Conservation (phyloP, 2,329 filamentous ascomycete species). For the Chaetomiaceae sp. region DNA sequence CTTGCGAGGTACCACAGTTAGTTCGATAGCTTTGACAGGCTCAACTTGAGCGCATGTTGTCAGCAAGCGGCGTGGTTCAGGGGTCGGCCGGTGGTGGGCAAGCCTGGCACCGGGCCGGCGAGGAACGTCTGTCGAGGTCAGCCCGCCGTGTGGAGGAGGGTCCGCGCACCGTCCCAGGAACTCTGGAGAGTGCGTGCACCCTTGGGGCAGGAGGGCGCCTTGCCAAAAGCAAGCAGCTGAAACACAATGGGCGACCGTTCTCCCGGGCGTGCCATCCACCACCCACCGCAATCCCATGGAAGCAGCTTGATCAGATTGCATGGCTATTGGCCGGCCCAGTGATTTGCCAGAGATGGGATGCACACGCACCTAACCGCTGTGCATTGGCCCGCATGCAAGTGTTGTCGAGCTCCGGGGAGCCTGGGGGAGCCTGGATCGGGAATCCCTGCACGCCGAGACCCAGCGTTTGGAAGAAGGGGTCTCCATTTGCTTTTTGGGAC, state of each 20-base stretch:
- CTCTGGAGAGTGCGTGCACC: too few species aligned
- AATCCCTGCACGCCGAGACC: slow-evolving; percentile 21
- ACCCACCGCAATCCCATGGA: slow-evolving; percentile 9
- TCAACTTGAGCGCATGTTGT: too few species aligned
- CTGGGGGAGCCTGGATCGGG: slow-evolving; percentile 16
- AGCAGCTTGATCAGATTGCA: slow-evolving; percentile 3
- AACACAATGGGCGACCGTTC: slow-evolving; percentile 22
- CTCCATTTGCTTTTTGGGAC: slow-evolving; percentile 1
- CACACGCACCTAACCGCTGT: slow-evolving; percentile 34
- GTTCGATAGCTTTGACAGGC: too few species aligned
- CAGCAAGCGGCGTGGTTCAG: neutral
- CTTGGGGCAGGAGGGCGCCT: too few species aligned
- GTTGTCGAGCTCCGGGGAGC: slow-evolving; percentile 12
- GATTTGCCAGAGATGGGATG: slow-evolving; percentile 21
- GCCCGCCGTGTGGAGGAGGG: neutral
- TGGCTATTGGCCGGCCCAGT: slow-evolving; percentile 26
- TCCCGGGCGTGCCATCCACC: neutral
- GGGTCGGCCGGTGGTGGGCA: neutral
- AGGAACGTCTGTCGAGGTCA: neutral
- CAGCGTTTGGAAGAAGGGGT: neutral
- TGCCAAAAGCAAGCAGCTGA: slow-evolving; percentile 26
- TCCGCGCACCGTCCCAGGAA: slow-evolving; percentile 6
- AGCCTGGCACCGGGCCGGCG: neutral
- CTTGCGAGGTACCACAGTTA: too few species aligned
- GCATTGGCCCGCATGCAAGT: slow-evolving; percentile 30